Evolutionary conservation across 345 rosid genomes (phyloP).

Genomic region (Mallotus nudiflorus): DNA sequence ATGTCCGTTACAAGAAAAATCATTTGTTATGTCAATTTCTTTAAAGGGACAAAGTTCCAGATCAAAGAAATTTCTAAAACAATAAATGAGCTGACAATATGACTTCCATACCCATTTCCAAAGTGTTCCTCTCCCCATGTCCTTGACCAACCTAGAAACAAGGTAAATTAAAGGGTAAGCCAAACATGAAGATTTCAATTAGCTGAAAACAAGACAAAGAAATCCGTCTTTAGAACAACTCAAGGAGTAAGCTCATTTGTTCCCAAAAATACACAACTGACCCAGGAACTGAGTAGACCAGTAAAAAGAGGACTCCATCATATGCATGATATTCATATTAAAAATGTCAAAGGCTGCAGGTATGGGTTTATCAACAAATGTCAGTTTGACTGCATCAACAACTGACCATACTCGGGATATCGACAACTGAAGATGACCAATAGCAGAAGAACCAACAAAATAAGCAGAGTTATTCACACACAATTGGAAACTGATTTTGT

Average conservation of each 20-base stretch:
- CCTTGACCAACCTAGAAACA: conserved; percentile 83
- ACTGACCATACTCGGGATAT: too few species aligned
- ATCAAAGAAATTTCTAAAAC: not conserved
- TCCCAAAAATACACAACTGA: too few species aligned
- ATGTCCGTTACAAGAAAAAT: too few species aligned
- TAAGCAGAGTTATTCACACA: not conserved
- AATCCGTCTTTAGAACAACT: too few species aligned
- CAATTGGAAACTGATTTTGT: not conserved
- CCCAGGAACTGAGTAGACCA: not conserved
- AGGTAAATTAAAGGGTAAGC: conserved; percentile 3
- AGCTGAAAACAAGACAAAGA: not conserved
- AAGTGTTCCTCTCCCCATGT: conserved; percentile 99
- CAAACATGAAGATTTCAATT: not conserved
- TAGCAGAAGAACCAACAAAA: too few species aligned
- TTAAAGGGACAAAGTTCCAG: not conserved
- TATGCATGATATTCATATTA: not conserved
- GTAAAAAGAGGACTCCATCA: not conserved
- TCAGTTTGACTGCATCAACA: too few species aligned
- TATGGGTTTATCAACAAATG: too few species aligned
- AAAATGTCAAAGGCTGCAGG: not conserved
- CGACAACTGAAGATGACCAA: not conserved
- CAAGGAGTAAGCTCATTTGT: not conserved
- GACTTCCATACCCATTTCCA: conserved; percentile 79
- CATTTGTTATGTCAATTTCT: not conserved
- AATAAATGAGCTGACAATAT: not conserved